Conservation (phyloP, 495 filamentous ascomycete species). For the Penicillium waksmanii region DNA sequence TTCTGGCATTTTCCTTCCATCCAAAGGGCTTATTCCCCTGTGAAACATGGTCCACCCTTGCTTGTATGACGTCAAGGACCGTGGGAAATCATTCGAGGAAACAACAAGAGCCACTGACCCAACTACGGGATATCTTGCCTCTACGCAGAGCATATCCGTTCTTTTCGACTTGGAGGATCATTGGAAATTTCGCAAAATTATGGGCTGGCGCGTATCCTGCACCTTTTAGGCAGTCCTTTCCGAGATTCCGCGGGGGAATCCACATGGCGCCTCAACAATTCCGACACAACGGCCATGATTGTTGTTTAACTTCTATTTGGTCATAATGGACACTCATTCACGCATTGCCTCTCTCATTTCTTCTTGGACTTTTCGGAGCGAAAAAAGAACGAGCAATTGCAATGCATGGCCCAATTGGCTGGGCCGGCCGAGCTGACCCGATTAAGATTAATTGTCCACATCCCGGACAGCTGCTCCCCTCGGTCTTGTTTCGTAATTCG, state of each 20-base stretch:
- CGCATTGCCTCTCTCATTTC: no score
- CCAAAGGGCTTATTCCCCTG: background rate
- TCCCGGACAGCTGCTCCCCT: background rate
- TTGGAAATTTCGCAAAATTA: no score
- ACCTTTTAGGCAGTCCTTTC: constrained; percentile 17
- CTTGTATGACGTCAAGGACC: background rate
- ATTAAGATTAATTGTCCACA: background rate
- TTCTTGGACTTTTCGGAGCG: no score
- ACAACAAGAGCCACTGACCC: no score
- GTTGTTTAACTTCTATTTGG: background rate
- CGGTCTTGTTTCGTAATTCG: background rate
- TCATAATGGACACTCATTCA: background rate
- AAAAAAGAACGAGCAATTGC: no score
- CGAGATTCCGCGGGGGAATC: constrained; percentile 3
- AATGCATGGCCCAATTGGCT: no score
- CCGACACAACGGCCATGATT: background rate
- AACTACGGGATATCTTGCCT: no score
- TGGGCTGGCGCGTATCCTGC: background rate
- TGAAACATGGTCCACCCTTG: background rate
- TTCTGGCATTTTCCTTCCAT: background rate
- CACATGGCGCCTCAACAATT: background rate
- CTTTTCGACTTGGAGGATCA: no score
- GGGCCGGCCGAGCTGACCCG: no score
- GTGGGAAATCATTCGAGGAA: no score
- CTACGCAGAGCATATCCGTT: no score